phyloP scores from a whole-genome alignment of 2,329 filamentous ascomycete species.

The Exutisphaerella laricina region DNA sequence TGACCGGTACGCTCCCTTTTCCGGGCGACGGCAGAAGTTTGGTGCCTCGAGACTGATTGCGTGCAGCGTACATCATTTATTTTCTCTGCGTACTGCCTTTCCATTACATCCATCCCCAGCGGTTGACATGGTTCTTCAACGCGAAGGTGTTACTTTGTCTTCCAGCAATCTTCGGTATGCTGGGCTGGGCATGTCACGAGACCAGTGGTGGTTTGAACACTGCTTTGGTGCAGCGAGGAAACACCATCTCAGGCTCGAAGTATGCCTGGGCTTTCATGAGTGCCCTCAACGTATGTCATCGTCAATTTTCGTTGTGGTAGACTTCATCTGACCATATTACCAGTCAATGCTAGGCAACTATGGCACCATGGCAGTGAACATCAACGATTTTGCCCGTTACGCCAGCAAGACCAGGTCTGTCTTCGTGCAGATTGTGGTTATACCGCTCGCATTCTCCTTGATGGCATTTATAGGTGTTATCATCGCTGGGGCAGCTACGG shows the following conservation, averaged over 20 bases:
- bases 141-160: constrained; percentile 19
- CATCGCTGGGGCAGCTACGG: constrained; percentile 21
- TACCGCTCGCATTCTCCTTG: constrained; percentile 24
- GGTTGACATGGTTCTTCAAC: constrained; percentile 23
- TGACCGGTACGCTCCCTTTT: constrained; percentile 7
- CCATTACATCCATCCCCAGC: constrained; percentile 20
- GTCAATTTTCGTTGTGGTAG: too few relatives aligned
- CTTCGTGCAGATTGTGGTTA: constrained; percentile 23
- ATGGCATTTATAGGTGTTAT: constrained; percentile 29
- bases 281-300: constrained; percentile 22
- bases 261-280: constrained; percentile 30
- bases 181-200: constrained; percentile 14
- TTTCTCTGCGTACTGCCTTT: constrained; percentile 22
- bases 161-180: constrained; percentile 22
- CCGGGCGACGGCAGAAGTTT: too few relatives aligned
- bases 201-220: constrained; percentile 20
- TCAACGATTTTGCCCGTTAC: constrained; percentile 23
- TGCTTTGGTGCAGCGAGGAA: constrained; percentile 21
- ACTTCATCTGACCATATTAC: background rate
- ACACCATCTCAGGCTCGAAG: constrained; percentile 20
- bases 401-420: constrained; percentile 12
- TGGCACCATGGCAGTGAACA: constrained; percentile 25
- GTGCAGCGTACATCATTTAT: constrained; percentile 19
- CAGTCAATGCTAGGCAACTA: constrained; percentile 25
- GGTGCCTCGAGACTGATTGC: background rate